A percentile compares a stretch with the other conserved stretches of the same genome.
Conservation (phyloP, 2,329 filamentous ascomycete genomes). For the Onygenales sp. region DNA sequence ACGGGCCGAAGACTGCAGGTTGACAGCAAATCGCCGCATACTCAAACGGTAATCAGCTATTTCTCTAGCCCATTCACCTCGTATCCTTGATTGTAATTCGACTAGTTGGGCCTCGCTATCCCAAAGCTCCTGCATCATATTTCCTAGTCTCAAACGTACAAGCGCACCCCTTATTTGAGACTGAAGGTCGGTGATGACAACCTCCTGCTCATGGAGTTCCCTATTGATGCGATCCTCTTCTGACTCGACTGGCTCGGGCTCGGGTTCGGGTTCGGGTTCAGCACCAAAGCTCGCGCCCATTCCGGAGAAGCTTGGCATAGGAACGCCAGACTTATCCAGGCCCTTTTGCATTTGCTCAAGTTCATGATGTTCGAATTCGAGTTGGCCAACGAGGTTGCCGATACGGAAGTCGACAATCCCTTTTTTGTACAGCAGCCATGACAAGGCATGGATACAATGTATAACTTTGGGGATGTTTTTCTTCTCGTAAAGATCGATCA, state of each 20-base stretch:
- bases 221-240: slow-evolving; percentile 82
- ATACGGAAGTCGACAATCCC: slow-evolving; percentile 94
- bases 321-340: slow-evolving; percentile 86
- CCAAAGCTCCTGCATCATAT: slow-evolving; percentile 84
- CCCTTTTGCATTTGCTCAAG: slow-evolving; percentile 95
- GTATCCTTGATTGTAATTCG: slow-evolving; percentile 75
- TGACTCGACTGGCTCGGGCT: slow-evolving; percentile 63
- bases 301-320: slow-evolving; percentile 94
- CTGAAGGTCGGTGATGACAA: slow-evolving; percentile 67
- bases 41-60: slow-evolving; percentile 70
- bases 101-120: slow-evolving; percentile 68
- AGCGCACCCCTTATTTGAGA: slow-evolving; percentile 76
- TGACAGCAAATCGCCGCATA: slow-evolving; percentile 71
- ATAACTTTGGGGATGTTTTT: slow-evolving; percentile 99
- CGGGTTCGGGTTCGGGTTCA: slow-evolving; percentile 66
- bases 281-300: slow-evolving; percentile 95
- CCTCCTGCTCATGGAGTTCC: slow-evolving; percentile 69
- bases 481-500: slow-evolving; percentile 97
- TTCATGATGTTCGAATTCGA: slow-evolving; percentile 96
- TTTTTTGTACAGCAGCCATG: slow-evolving; percentile 93
- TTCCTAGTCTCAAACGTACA: slow-evolving; percentile 64
- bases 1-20: slow-evolving; percentile 68
- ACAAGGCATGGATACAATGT: slow-evolving; percentile 94
- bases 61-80: slow-evolving; percentile 80
- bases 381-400: slow-evolving; percentile 88